These are phyloP conservation scores for Sporothrix protearum DNA, from an alignment of 2,329 filamentous ascomycete genomes.

Conservation along the genomic window DNA sequence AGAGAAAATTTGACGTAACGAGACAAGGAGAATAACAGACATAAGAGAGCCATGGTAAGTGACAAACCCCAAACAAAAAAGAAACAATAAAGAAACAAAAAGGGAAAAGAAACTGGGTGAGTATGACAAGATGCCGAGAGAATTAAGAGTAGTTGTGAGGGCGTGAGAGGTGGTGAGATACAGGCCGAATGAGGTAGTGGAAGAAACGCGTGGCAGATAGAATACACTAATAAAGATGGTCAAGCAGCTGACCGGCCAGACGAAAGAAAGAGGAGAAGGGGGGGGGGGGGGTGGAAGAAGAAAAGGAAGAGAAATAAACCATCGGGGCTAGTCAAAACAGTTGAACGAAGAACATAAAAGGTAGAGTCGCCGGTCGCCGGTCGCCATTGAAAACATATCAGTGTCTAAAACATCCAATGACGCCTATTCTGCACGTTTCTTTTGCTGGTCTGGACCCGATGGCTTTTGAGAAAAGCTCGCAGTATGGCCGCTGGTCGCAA, in stretches of 20 bases:
- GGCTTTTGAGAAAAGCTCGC: slow-evolving; percentile 1
- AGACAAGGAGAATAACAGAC: neutral
- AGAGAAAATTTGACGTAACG: neutral
- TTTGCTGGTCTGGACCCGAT: neutral
- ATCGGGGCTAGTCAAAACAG: slow-evolving; percentile 23
- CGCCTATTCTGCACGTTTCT: neutral
- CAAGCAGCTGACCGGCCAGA: neutral
- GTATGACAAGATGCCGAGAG: slow-evolving; percentile 4
- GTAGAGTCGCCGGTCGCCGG: neutral
- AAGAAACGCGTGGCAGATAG: slow-evolving; percentile 1
- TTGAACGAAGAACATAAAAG: slow-evolving; percentile 9
- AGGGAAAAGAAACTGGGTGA: neutral
- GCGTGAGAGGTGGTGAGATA: neutral
- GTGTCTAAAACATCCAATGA: neutral
- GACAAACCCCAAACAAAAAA: slow-evolving; percentile 9
- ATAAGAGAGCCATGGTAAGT: slow-evolving; percentile 19
- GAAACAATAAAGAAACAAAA: neutral
- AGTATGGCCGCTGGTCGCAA: neutral
- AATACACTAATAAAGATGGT: neutral
- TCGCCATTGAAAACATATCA: neutral
- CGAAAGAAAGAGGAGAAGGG: neutral
- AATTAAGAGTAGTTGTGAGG: slow-evolving; percentile 9
- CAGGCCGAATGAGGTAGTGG: neutral
- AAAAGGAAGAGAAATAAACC: neutral
- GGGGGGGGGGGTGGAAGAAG: neutral